Percentiles rank a stretch among this genome's conserved stretches.
Evolutionary conservation across 108 stramenopile species (phyloP).

Genomic region (Nannochloropsis granulata): DNA sequence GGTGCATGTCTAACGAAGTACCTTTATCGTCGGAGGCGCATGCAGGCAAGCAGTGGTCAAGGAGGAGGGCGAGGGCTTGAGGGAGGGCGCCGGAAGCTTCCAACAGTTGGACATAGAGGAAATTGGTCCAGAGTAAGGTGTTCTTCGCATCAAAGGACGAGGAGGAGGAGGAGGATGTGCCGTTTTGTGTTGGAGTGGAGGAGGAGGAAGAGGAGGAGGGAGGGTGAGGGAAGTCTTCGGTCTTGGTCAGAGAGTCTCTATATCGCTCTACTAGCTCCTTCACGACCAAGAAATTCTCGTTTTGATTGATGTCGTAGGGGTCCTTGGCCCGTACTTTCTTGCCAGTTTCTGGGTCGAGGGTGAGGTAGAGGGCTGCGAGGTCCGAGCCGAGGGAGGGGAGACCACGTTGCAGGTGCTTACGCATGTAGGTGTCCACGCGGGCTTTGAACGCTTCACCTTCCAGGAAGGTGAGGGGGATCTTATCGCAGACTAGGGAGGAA

Average conservation of each 20-base stretch:
- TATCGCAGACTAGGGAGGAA: not conserved
- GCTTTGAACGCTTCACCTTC: conserved; percentile 44
- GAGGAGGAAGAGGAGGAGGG: not conserved
- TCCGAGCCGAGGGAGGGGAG: conserved; percentile 71
- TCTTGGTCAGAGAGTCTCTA: not conserved
- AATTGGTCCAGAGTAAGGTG: conserved; percentile 71
- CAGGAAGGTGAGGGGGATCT: conserved; percentile 33
- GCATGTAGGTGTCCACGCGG: conserved; percentile 49
- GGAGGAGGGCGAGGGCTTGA: conserved; percentile 49
- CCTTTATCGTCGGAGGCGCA: conserved; percentile 51
- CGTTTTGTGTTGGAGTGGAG: not conserved
- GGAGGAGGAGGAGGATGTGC: not conserved
- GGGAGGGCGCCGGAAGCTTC: conserved; percentile 56
- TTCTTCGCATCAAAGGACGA: conserved; percentile 33
- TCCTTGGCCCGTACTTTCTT: not conserved
- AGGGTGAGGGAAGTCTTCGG: not conserved
- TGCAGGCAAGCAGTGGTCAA: conserved; percentile 76
- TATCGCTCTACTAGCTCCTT: not conserved
- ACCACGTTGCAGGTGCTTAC: conserved; percentile 53
- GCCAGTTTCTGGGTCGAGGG: not conserved
- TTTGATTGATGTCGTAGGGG: not conserved
- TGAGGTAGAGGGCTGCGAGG: conserved; percentile 51
- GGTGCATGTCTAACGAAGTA: conserved; percentile 62
- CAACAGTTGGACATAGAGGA: conserved; percentile 57
- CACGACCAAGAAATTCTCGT: not conserved